Conservation (phyloP, 139 green algal genomes). For the Chlorella sp. region DNA sequence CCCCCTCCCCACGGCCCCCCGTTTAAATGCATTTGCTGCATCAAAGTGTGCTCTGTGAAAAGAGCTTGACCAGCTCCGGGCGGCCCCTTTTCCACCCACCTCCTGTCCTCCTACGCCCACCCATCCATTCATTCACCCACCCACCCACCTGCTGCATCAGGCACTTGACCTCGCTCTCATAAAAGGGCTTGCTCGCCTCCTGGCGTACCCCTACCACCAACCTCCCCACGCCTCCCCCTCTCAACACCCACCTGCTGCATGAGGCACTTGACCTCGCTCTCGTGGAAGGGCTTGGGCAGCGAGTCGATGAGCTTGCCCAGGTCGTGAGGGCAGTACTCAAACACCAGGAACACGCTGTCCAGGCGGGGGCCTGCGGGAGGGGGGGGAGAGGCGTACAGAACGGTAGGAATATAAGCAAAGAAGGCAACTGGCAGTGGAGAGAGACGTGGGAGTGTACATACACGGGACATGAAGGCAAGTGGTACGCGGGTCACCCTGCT, state of each 20-base stretch:
- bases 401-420: not conserved
- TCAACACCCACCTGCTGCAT: conserved; percentile 57
- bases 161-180: not conserved
- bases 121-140: too few species aligned
- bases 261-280: conserved; percentile 78
- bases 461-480: too few species aligned
- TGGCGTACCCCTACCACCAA: not conserved
- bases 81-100: too few species aligned
- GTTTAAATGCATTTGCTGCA: too few species aligned
- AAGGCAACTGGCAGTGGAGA: too few species aligned
- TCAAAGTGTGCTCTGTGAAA: too few species aligned
- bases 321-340: conserved; percentile 88
- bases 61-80: too few species aligned
- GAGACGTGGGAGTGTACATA: too few species aligned
- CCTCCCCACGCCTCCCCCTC: not conserved
- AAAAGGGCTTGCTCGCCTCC: not conserved
- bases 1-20: too few species aligned
- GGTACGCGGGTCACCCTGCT: too few species aligned
- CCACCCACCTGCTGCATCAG: not conserved
- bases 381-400: not conserved
- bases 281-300: conserved; percentile 56
- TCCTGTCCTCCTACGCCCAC: too few species aligned
- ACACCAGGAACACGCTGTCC: conserved; percentile 81
- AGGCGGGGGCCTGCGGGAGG: conserved; percentile 13
- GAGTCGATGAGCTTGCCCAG: conserved; percentile 77